Evolutionary conservation across 139 green algal species (phyloP).

Genomic region (Ostreobium quekettii): DNA sequence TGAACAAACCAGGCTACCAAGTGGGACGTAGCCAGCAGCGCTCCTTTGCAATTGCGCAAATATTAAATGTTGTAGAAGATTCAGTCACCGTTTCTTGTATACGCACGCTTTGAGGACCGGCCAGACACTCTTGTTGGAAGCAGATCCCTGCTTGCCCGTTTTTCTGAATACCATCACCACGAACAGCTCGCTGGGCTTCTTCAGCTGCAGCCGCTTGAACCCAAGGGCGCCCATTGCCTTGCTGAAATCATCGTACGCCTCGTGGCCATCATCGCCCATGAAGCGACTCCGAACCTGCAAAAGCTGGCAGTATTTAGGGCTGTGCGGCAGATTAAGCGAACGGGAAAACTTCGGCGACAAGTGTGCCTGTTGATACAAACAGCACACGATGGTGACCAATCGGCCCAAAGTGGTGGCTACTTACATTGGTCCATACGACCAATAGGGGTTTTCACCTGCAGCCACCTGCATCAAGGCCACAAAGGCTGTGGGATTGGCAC

Average conservation of each 20-base stretch:
- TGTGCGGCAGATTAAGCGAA: background rate
- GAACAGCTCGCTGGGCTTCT: constrained; percentile 70
- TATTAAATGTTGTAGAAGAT: no score
- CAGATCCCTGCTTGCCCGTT: background rate
- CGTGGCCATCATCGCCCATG: background rate
- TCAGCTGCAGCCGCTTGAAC: constrained; percentile 40
- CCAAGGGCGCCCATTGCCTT: constrained; percentile 44
- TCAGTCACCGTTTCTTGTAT: constrained; percentile 78
- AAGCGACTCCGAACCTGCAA: constrained; percentile 47
- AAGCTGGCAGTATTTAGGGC: background rate
- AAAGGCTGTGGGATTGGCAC: background rate
- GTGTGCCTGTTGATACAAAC: background rate
- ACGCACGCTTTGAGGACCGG: constrained; percentile 62
- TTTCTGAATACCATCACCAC: constrained; percentile 55
- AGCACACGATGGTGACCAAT: background rate
- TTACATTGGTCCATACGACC: background rate
- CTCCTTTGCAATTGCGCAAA: no score
- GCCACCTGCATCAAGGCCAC: background rate
- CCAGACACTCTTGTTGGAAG: constrained; percentile 40
- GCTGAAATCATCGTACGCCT: constrained; percentile 57
- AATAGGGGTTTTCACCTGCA: background rate
- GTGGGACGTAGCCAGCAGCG: no score
- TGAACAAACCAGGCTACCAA: no score
- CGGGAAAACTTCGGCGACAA: background rate
- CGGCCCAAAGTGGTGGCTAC: background rate